Evolutionary conservation across 192 early-diverging fungal species (phyloP).

Genomic region (Coemansia erecta): DNA sequence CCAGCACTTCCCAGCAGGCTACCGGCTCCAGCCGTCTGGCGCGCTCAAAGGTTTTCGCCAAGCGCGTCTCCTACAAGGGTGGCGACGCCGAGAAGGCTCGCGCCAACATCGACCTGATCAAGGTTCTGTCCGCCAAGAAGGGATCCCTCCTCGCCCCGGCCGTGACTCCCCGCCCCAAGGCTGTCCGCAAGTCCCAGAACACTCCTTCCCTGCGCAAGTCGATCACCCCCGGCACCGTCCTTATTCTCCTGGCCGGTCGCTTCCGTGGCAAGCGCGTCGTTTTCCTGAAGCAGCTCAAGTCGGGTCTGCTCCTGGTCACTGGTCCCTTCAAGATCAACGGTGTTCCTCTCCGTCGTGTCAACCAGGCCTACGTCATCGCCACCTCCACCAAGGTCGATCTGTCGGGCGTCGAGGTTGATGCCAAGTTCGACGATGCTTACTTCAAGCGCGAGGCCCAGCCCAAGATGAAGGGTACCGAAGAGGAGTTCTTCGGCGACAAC

Average conservation of each 20-base stretch:
- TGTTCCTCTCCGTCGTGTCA: conserved; percentile 94
- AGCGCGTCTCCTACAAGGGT: conserved; percentile 89
- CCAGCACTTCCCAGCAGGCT: conserved; percentile 79
- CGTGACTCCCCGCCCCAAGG: conserved; percentile 77
- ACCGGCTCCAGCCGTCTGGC: conserved; percentile 82
- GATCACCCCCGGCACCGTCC: conserved; percentile 97
- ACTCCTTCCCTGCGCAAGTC: conserved; percentile 74
- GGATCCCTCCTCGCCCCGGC: conserved; percentile 78
- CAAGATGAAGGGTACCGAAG: conserved; percentile 78
- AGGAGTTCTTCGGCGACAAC: conserved; percentile 82
- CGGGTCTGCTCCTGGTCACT: conserved; percentile 94
- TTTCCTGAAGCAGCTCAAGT: conserved; percentile 92
- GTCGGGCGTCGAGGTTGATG: conserved; percentile 62
- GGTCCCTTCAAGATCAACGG: conserved; percentile 99
- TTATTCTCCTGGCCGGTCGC: conserved; percentile 93
- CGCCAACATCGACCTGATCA: conserved; percentile 79
- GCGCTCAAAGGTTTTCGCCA: conserved; percentile 79
- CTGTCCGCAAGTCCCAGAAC: conserved; percentile 73
- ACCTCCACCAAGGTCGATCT: conserved; percentile 99
- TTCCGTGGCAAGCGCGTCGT: conserved; percentile 99
- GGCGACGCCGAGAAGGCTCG: conserved; percentile 54
- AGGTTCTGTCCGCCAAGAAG: conserved; percentile 65
- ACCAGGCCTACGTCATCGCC: conserved; percentile 99
- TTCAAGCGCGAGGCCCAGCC: conserved; percentile 79
- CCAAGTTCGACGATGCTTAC: conserved; percentile 90